phyloP scores from a whole-genome alignment of 148 eudicot genomes.

The Cornus suecica region DNA sequence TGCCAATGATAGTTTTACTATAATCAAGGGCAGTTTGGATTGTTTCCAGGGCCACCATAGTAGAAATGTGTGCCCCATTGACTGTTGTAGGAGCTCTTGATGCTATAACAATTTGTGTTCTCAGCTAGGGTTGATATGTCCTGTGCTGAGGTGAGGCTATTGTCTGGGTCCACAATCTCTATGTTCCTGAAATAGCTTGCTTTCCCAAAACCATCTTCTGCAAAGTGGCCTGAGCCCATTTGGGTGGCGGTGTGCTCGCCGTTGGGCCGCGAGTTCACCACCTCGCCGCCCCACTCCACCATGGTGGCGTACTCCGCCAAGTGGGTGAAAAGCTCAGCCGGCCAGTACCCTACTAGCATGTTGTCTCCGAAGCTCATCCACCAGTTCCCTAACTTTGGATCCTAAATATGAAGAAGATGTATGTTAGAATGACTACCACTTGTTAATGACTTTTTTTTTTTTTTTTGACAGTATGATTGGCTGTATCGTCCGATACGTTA shows the following conservation, averaged over 20 bases:
- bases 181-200: constrained; percentile 88
- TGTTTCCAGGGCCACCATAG: constrained; percentile 96
- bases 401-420: constrained; percentile 32
- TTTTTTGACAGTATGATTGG: too few relatives aligned
- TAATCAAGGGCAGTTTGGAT: constrained; percentile 55
- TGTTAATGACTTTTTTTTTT: background rate
- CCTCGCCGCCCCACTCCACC: constrained; percentile 99
- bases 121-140: constrained; percentile 81
- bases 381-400: constrained; percentile 97
- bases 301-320: constrained; percentile 82
- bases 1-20: background rate
- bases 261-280: constrained; percentile 70
- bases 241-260: constrained; percentile 77
- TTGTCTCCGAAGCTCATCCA: constrained; percentile 94
- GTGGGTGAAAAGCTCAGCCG: constrained; percentile 84
- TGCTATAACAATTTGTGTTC: constrained; percentile 76
- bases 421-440: background rate
- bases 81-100: constrained; percentile 60
- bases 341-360: constrained; percentile 90
- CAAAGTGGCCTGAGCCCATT: constrained; percentile 97
- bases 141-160: constrained; percentile 62
- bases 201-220: constrained; percentile 72
- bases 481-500: too few relatives aligned
- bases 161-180: constrained; percentile 84
- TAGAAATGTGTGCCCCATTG: constrained; percentile 94